phyloP scores from a whole-genome alignment of 441 rosid genomes.

The Dalechampia spathulata region DNA sequence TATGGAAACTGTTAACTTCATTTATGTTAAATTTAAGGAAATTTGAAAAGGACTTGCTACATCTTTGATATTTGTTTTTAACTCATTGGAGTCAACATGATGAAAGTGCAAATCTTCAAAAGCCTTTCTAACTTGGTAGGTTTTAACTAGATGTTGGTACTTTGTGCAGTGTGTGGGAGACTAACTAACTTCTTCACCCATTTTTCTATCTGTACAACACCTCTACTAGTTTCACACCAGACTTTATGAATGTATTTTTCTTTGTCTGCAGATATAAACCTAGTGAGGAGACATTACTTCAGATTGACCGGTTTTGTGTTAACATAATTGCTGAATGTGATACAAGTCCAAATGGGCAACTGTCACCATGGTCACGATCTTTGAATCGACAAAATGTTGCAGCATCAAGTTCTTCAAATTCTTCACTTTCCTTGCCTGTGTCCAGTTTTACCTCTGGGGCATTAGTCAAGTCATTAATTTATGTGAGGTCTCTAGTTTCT shows the following conservation, averaged over 20 bases:
- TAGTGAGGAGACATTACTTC: slow-evolving; percentile 83
- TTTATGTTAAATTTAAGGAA: no score
- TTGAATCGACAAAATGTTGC: slow-evolving; percentile 36
- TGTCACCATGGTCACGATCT: slow-evolving; percentile 43
- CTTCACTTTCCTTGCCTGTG: slow-evolving; percentile 66
- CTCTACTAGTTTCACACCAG: no score
- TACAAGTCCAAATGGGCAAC: slow-evolving; percentile 46
- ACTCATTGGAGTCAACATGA: neutral
- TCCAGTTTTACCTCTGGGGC: slow-evolving; percentile 81
- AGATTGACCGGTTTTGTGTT: slow-evolving; percentile 85
- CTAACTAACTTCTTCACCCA: no score
- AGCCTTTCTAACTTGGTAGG: neutral
- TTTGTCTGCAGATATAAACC: slow-evolving; percentile 81
- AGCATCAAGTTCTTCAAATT: slow-evolving; percentile 35
- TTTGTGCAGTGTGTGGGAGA: no score
- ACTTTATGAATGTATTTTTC: slow-evolving; percentile 14
- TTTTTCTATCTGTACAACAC: no score
- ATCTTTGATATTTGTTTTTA: neutral
- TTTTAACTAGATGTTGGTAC: no score
- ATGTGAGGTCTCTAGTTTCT: slow-evolving; percentile 91
- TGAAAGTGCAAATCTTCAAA: neutral
- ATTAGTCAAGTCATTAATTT: slow-evolving; percentile 89
- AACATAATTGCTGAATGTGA: slow-evolving; percentile 74
- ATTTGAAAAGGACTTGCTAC: no score
- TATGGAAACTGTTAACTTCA: no score